phyloP scores from a whole-genome alignment of 75 land plant genomes.

The Pinus taeda region DNA sequence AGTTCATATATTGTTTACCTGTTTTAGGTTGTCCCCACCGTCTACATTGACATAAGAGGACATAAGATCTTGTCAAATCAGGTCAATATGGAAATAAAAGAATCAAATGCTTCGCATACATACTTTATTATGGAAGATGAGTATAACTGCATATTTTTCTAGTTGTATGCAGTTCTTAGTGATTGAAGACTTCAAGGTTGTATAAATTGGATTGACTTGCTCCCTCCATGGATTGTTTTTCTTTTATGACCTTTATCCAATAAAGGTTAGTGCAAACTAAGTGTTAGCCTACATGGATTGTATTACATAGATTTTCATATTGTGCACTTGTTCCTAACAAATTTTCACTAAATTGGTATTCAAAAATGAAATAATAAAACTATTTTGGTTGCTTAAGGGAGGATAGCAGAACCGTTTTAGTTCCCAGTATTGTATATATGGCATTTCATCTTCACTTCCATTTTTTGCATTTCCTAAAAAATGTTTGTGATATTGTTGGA shows the following conservation, averaged over 20 bases:
- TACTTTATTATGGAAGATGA: neutral
- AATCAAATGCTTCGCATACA: neutral
- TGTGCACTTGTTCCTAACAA: too few relatives aligned
- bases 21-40: constrained; percentile 58
- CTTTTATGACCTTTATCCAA: constrained; percentile 91
- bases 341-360: neutral
- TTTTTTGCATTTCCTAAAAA: too few relatives aligned
- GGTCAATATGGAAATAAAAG: constrained; percentile 26
- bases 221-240: constrained; percentile 83
- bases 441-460: too few relatives aligned
- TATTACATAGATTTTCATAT: too few relatives aligned
- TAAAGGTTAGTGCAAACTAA: constrained; percentile 53
- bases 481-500: too few relatives aligned
- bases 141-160: neutral
- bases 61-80: constrained; percentile 76
- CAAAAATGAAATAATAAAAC: neutral
- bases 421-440: too few relatives aligned
- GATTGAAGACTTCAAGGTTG: constrained; percentile 64
- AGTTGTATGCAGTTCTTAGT: constrained; percentile 72
- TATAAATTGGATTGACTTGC: constrained; percentile 34
- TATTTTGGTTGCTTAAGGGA: too few relatives aligned
- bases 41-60: constrained; percentile 75
- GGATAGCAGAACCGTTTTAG: too few relatives aligned
- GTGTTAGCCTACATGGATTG: neutral
- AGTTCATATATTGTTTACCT: neutral